phyloP scores from a whole-genome alignment of 768 basidiomycete species.

The Pulveroboletus sp. region DNA sequence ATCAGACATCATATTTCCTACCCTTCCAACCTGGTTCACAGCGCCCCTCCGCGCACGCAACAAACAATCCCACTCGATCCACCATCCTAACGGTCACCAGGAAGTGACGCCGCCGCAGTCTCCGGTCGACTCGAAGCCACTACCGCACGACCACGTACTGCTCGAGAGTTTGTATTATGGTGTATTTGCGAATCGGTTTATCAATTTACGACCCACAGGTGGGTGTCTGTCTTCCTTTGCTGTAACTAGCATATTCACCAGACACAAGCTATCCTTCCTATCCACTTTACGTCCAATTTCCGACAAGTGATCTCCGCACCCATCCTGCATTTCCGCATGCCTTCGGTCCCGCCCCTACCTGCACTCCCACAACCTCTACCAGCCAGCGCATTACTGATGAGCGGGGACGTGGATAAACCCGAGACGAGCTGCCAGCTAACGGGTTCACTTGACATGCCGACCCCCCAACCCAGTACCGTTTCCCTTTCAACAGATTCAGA shows the following conservation, averaged over 20 bases:
- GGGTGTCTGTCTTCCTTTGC: constrained; percentile 16
- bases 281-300: constrained; percentile 68
- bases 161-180: constrained; percentile 63
- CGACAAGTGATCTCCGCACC: constrained; percentile 59
- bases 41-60: constrained; percentile 55
- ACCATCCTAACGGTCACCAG: constrained; percentile 44
- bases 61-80: constrained; percentile 43
- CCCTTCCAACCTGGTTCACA: constrained; percentile 74
- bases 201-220: constrained; percentile 69
- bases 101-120: constrained; percentile 27
- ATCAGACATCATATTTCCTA: constrained; percentile 71
- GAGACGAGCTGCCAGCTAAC: constrained; percentile 18
- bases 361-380: constrained; percentile 35
- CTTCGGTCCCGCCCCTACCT: constrained; percentile 59
- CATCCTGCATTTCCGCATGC: constrained; percentile 61
- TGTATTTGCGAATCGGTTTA: constrained; percentile 67
- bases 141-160: constrained; percentile 62
- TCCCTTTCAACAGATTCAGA: constrained; percentile 48
- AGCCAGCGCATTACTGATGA: constrained; percentile 19
- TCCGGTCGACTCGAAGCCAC: constrained; percentile 33
- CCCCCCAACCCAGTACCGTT: constrained; percentile 39
- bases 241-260: constrained; percentile 4
- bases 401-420: constrained; percentile 24
- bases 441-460: constrained; percentile 12
- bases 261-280: constrained; percentile 55